A percentile compares a stretch with the other conserved stretches of the same genome.
Evolutionary conservation across 192 early-diverging fungal species (phyloP).

Genomic region (Dispira parvispora): DNA sequence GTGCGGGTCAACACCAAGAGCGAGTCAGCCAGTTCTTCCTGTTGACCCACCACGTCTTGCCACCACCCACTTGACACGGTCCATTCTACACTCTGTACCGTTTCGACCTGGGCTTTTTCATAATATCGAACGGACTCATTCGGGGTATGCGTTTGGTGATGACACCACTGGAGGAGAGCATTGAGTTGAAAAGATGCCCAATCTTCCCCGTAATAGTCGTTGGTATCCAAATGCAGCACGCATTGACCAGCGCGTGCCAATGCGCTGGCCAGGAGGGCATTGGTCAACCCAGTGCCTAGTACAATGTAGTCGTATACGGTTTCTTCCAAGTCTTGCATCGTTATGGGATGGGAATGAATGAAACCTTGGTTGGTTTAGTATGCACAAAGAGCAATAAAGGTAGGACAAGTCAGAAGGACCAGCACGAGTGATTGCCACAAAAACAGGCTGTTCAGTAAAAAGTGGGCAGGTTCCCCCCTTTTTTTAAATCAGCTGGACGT

Average conservation of each 20-base stretch:
- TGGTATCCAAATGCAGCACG: slow-evolving; percentile 72
- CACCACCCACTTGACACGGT: slow-evolving; percentile 1
- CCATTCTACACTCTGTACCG: too few species aligned
- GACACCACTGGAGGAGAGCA: slow-evolving; percentile 17
- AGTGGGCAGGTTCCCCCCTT: too few species aligned
- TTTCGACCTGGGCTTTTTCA: background rate
- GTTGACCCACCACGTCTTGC: background rate
- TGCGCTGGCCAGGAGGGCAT: slow-evolving; percentile 65
- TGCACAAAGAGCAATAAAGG: too few species aligned
- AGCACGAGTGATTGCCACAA: too few species aligned
- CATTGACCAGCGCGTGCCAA: slow-evolving; percentile 44
- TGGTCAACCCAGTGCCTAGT: slow-evolving; percentile 70
- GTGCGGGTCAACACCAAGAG: background rate
- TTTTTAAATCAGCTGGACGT: too few species aligned
- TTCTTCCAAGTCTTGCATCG: slow-evolving; percentile 16
- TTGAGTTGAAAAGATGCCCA: slow-evolving; percentile 25
- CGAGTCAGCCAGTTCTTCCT: background rate
- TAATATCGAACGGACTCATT: slow-evolving; percentile 11
- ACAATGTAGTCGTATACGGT: slow-evolving; percentile 60
- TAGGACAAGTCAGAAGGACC: too few species aligned
- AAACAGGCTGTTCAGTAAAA: too few species aligned
- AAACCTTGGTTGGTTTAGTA: too few species aligned
- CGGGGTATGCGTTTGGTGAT: slow-evolving; percentile 10
- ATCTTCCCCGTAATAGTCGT: slow-evolving; percentile 61
- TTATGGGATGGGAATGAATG: too few species aligned